Percentiles rank a stretch among this genome's conserved stretches.
These are phyloP conservation scores for Adansonia rubrostipa DNA, from an alignment of 441 rosid genomes.

Conservation along the genomic window DNA sequence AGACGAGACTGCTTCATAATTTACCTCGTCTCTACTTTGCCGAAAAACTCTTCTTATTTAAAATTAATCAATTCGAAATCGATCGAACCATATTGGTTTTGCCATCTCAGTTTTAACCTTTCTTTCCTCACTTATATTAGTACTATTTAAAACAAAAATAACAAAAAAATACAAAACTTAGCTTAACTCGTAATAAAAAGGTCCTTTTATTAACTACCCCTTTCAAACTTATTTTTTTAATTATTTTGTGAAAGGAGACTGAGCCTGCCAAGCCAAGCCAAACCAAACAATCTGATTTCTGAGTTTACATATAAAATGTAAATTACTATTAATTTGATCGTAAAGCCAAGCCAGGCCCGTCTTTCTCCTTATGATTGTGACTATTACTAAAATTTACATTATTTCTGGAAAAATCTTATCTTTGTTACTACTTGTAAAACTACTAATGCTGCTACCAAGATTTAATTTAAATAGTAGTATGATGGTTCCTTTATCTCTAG, in stretches of 20 bases:
- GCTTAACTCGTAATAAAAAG: not conserved
- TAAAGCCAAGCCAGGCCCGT: not conserved
- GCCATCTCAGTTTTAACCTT: too few relatives aligned
- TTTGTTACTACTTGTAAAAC: not conserved
- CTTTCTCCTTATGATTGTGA: not conserved
- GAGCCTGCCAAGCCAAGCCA: not conserved
- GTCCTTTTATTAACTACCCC: not conserved
- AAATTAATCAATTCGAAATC: too few relatives aligned
- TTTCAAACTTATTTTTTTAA: not conserved
- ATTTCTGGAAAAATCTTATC: conserved; percentile 9
- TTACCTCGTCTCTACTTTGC: too few relatives aligned
- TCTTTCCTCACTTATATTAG: not conserved
- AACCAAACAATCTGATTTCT: not conserved
- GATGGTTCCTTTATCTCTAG: not conserved
- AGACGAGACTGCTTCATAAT: too few relatives aligned
- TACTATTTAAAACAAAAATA: too few relatives aligned
- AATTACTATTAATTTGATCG: not conserved
- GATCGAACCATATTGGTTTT: too few relatives aligned
- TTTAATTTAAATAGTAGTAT: not conserved
- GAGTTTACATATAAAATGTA: not conserved
- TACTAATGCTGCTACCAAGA: not conserved
- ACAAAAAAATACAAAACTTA: too few relatives aligned
- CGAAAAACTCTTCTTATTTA: too few relatives aligned
- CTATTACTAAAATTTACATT: not conserved
- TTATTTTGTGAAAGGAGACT: too few relatives aligned